Base-by-base conservation (phyloP, 2,329 filamentous ascomycete genomes). In the Colletotrichum melonis region DNA sequence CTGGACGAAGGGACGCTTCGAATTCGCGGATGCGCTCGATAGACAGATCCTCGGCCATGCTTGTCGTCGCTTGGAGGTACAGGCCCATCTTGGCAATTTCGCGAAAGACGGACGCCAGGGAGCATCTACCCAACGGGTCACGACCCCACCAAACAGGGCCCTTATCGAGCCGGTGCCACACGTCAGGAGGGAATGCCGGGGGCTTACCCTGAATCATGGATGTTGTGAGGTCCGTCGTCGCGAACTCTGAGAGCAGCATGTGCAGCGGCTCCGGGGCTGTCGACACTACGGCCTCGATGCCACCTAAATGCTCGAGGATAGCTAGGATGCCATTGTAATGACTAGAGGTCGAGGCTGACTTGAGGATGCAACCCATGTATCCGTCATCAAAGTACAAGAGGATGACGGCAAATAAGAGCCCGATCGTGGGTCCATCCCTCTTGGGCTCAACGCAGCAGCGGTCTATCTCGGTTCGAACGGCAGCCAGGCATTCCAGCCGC, bases 211-310 rank as follows among this genome's bases (percentile, higher is more conserved):
- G 83, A 1, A 86, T 77, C 67, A 86, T 75, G 1, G 84, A 79
- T 11, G 83, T 81, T 0, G 84, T 86, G 11, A 86, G 78, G 68
- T 86, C 84, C 67, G 83, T 82, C 0, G 84, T 85, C 2, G 81
- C 81, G 58, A 86, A 86, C 60, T 85, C 84, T 0, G 84, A 85
- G 7, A 86, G 69, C 58, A 86, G 82, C 75, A 86, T 78, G 12
- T 83, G 79, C 4, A 82, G 73, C 1, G 80, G 76, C 24, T 81
- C 79, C 3, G 78, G 79, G 0, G 79, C 76, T 3, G 70, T 76
- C 1, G 56, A 70, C 2, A 82, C 26, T 0, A 80, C 79, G 0
- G 69, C 14, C 0, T 76, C 73, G 63, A 82, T 76, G 12, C 80
- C 80, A 0, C 80, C 80, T 0, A 82, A 75, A 24, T 78, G 78